Evolutionary conservation across 495 filamentous ascomycete species (phyloP), one percentile per base, ranked within the genome.

Genomic region (Neurospora sp.): DNA sequence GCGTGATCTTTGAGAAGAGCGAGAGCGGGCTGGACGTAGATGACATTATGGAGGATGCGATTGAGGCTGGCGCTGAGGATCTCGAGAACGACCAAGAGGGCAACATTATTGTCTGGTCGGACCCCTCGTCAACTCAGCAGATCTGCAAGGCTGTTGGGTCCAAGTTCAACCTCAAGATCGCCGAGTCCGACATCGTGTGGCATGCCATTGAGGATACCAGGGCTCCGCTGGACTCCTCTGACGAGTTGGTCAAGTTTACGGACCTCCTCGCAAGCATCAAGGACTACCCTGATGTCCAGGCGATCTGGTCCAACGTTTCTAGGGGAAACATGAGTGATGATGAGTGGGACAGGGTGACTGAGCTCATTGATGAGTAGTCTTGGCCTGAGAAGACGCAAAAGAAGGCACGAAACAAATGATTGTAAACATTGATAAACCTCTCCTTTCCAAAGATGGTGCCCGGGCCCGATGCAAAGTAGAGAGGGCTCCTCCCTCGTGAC

Each of bases 1-100:
- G 87, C 69, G 84, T 94, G 22, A 82, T 88, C 3, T 90, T 97
- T 72, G 89, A 91, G 75, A 87, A 86, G 72, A 85, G 87, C 74
- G 87, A 75, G 44, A 74, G 2, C 76, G 86, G 82, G 2, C 59
- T 90, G 40, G 86, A 85, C 42, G 83, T 89, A n/a, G 94, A 97
- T 71, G 87, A 91, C 31, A 87, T 93, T 48, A 82, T 98, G 75
- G 96, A 97, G 75, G 86, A 90, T 42, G 93, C 92, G 8, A 88
- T 98, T 48, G 94, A 99, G 72, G 91, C 90, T 22, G 94, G 94
- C 16, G 94, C 91, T 8, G 88, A 91, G 72, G 96, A 98, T 78
- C 87, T 97, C 3, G 88, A 91, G 40, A 84, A 88, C 59, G 91
- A 91, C 76, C 88, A 89, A 9, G 87, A 92, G 9, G 91, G 89